Percentiles rank a stretch among this genome's conserved stretches.
These are phyloP conservation scores for Ogataea thermomethanolica DNA, from an alignment of 805 yeast genomes.

Conservation along the genomic window DNA sequence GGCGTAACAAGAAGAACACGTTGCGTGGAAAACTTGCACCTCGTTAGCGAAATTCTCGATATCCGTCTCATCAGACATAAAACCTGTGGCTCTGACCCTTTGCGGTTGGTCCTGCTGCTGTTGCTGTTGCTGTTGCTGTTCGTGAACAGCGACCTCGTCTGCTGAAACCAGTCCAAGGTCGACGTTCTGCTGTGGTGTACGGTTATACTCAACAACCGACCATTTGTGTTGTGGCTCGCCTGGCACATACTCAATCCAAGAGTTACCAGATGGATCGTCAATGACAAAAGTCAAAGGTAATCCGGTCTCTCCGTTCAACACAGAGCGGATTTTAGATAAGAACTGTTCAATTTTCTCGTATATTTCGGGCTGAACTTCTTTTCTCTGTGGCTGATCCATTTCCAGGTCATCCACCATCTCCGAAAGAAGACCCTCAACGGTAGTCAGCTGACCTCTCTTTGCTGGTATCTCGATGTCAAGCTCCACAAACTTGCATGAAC, in stretches of 20 bases:
- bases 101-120: constrained; percentile 34
- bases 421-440: constrained; percentile 80
- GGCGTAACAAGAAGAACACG: constrained; percentile 85
- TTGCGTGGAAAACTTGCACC: constrained; percentile 87
- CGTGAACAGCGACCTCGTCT: constrained; percentile 57
- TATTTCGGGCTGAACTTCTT: constrained; percentile 67
- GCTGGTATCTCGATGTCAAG: constrained; percentile 94
- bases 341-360: constrained; percentile 73
- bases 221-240: constrained; percentile 88
- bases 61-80: constrained; percentile 67
- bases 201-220: constrained; percentile 75
- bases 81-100: constrained; percentile 45
- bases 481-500: constrained; percentile 74
- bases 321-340: constrained; percentile 54
- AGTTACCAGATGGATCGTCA: constrained; percentile 96
- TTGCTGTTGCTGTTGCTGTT: constrained; percentile 26
- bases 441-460: constrained; percentile 88
- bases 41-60: constrained; percentile 85
- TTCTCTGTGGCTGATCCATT: constrained; percentile 78
- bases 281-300: constrained; percentile 74
- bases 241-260: constrained; percentile 89
- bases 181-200: constrained; percentile 87
- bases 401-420: constrained; percentile 82
- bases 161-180: constrained; percentile 76
- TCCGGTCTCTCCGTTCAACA: constrained; percentile 62